Base-by-base conservation (phyloP, 2,329 filamentous ascomycete genomes). In the Chaetoscypha palmicola region DNA sequence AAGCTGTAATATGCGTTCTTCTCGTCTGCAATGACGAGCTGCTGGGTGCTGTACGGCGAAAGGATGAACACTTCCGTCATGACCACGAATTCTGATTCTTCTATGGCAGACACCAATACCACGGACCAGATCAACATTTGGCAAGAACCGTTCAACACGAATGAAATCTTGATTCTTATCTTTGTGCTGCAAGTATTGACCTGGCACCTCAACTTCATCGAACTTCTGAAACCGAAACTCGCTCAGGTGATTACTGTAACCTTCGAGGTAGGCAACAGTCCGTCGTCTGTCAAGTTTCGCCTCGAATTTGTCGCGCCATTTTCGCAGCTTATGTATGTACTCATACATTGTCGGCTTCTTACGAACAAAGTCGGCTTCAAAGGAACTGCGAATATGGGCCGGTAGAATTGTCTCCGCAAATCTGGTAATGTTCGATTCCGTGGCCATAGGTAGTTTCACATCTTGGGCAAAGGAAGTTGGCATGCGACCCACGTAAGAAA, bases 111-210 rank as follows among this genome's bases (percentile, higher is more conserved):
- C 83, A 43, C 89, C 89, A 56, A 94, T 88, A 8, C 84, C 87
- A 43, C 92, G 83, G 32, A 98, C 86, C 41, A 97, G 74, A 56
- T 98, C 91, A 16, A 99, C 89, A 53, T 92, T 86, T 8, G 94
- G 90, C 57, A 98, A 68, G 77, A 98, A 98, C 19, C 91, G 84
- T 64, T 98, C 94, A 53, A 98, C 97, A 35, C 90, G 84, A 53
- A 98, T 83, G 62, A 99, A 98, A 64, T 98, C 92, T 58, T 94
- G 89, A 64, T 98, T 98, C 76, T 97, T 98, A 59, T 99, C 94
- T 65, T 92, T 94, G 68, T 96, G 92, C 62, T 94, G 83, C 51
- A 96, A 70, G 64, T 99, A 99, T 63, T 99, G 92, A 0, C 92
- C 92, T 2, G 94, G 94, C 26, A 99, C 81, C 66, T 99, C 92